Percentiles rank a stretch among this genome's conserved stretches.
These are phyloP conservation scores for Singerocomus rubriflavus DNA, from an alignment of 1,284 basidiomycete species.

Conservation along the genomic window DNA sequence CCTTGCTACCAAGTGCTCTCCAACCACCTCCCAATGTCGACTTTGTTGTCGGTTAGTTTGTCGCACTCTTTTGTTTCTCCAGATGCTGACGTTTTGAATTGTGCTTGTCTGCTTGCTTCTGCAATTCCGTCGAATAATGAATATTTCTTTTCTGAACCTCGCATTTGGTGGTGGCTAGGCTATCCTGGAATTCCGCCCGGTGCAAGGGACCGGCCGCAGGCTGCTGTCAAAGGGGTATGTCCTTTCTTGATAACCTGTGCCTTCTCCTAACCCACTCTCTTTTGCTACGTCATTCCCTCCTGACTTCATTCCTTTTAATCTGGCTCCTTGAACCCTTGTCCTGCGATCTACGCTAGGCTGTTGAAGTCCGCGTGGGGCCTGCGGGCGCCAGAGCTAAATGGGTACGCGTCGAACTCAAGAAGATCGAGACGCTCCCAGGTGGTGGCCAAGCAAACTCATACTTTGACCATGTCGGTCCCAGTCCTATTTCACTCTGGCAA, in stretches of 20 bases:
- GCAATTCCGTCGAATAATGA: neutral
- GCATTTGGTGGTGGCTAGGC: conserved; percentile 41
- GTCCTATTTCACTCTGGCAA: conserved; percentile 69
- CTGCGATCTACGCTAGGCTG: conserved; percentile 47
- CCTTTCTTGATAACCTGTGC: neutral
- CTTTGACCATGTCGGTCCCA: conserved; percentile 68
- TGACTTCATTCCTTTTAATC: conserved; percentile 5
- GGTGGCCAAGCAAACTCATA: conserved; percentile 67
- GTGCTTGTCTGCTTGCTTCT: conserved; percentile 6
- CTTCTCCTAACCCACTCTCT: conserved; percentile 4
- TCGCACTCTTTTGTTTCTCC: neutral
- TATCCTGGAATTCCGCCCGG: conserved; percentile 79
- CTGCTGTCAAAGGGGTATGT: conserved; percentile 76
- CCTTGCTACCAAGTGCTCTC: conserved; percentile 49
- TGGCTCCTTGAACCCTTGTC: neutral
- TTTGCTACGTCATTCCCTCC: neutral
- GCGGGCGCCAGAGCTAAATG: conserved; percentile 86
- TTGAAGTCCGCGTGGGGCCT: conserved; percentile 73
- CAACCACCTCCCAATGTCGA: conserved; percentile 81
- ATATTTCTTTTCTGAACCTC: neutral
- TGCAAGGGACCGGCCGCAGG: conserved; percentile 66
- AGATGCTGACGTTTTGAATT: conserved; percentile 6
- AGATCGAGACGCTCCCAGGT: conserved; percentile 77
- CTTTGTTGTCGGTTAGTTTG: conserved; percentile 66
- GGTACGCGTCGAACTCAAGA: conserved; percentile 83